These are phyloP conservation scores for Globisporangium uncinulatum DNA, from an alignment of 352 stramenopile genomes.

Conservation along the genomic window DNA sequence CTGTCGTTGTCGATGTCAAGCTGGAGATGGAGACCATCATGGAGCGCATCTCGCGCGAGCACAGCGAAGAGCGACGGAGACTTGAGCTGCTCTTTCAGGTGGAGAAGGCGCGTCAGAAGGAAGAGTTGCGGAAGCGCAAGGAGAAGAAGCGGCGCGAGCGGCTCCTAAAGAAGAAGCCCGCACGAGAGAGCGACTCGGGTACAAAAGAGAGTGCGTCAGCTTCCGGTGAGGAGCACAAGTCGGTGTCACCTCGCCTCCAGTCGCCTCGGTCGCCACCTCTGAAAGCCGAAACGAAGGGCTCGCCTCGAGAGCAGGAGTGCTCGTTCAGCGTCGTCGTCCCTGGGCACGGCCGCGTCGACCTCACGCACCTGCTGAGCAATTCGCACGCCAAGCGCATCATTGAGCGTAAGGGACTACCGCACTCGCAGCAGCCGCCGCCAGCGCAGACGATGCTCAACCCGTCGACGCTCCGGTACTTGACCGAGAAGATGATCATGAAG, in stretches of 20 bases:
- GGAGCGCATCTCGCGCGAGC: slow-evolving; percentile 57
- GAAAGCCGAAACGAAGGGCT: slow-evolving; percentile 25
- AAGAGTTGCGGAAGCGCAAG: slow-evolving; percentile 58
- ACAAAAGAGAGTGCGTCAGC: background rate
- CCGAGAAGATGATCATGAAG: slow-evolving; percentile 46
- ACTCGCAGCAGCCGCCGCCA: slow-evolving; percentile 11
- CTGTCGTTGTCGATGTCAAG: slow-evolving; percentile 10
- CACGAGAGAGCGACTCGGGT: background rate
- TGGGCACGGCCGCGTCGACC: slow-evolving; percentile 38
- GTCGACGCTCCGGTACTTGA: slow-evolving; percentile 45
- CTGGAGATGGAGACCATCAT: slow-evolving; percentile 55
- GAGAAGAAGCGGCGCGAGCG: slow-evolving; percentile 56
- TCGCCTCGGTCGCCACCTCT: background rate
- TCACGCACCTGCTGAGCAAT: slow-evolving; percentile 48
- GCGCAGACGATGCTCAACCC: slow-evolving; percentile 50
- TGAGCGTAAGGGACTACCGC: slow-evolving; percentile 21
- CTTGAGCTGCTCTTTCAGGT: slow-evolving; percentile 61
- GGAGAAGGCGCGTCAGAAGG: slow-evolving; percentile 61
- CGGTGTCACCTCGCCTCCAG: slow-evolving; percentile 9
- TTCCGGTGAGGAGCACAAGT: slow-evolving; percentile 2
- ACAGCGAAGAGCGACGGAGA: slow-evolving; percentile 54
- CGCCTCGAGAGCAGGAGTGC: background rate
- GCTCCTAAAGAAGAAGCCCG: slow-evolving; percentile 29
- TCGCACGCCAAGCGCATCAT: slow-evolving; percentile 34
- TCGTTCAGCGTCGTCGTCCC: slow-evolving; percentile 30